Conservation (phyloP, 2,329 filamentous ascomycete genomes). For the Penicillium sumatraense region DNA sequence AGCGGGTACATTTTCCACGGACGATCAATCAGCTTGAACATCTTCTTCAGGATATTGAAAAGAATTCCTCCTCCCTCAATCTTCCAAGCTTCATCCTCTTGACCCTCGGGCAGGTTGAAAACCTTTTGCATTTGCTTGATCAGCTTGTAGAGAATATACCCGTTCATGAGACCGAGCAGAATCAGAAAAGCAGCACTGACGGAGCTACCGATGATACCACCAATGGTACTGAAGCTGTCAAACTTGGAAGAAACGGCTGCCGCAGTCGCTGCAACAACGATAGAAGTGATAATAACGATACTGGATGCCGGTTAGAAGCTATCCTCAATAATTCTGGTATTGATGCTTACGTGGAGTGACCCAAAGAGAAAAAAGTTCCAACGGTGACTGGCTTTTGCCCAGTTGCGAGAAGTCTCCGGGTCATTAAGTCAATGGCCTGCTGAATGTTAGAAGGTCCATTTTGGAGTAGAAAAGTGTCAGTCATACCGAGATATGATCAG, state of each 20-base stretch:
- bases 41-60: conserved; percentile 69
- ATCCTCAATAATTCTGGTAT: background rate
- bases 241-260: conserved; percentile 82
- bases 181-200: conserved; percentile 85
- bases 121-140: conserved; percentile 69
- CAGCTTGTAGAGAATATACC: conserved; percentile 81
- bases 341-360: conserved; percentile 73
- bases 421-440: conserved; percentile 90
- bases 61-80: conserved; percentile 80
- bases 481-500: conserved; percentile 78
- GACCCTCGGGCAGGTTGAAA: conserved; percentile 53
- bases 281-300: conserved; percentile 85
- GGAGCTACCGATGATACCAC: conserved; percentile 86
- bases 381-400: conserved; percentile 88
- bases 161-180: conserved; percentile 79
- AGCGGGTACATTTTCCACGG: conserved; percentile 95
- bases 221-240: conserved; percentile 76
- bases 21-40: conserved; percentile 73
- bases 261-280: conserved; percentile 89
- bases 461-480: background rate
- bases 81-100: conserved; percentile 61
- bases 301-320: conserved; percentile 31
- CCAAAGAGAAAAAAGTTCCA: conserved; percentile 91
- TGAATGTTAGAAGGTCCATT: conserved; percentile 41
- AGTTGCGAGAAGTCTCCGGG: conserved; percentile 80